Percentiles rank a stretch among this genome's conserved stretches.
These are phyloP conservation scores for Eucalyptus caleyi DNA, from an alignment of 345 rosid genomes.

Conservation along the genomic window DNA sequence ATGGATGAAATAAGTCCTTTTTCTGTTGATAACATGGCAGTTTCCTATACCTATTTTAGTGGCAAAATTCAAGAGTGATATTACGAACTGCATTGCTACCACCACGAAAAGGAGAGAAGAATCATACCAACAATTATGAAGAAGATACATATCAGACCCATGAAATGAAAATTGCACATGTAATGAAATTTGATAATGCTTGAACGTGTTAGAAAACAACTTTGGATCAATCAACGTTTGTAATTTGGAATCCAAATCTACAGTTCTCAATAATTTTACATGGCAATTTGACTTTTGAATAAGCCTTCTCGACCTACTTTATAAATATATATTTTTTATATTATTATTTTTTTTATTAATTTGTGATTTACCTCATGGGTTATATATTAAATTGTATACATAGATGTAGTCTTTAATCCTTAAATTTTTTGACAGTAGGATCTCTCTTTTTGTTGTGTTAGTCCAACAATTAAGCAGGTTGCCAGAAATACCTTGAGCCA, in stretches of 20 bases:
- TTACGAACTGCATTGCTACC: not conserved
- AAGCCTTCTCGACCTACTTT: not conserved
- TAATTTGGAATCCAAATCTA: not conserved
- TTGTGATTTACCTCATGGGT: not conserved
- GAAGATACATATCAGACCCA: not conserved
- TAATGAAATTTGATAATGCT: not conserved
- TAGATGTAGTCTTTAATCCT: not conserved
- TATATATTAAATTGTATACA: not conserved
- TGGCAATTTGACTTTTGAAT: not conserved
- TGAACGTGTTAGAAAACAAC: not conserved
- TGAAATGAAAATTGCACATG: not conserved
- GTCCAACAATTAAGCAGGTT: not conserved
- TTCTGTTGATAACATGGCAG: not conserved
- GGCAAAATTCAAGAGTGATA: not conserved
- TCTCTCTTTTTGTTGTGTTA: not conserved
- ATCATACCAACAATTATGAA: not conserved
- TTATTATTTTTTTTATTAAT: not conserved
- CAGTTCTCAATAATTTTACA: not conserved
- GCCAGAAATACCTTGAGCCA: not conserved
- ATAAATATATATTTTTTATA: not conserved
- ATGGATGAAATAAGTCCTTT: not conserved
- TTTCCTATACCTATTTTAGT: not conserved
- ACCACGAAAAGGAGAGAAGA: not conserved
- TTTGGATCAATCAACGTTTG: not conserved
- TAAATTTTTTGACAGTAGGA: not conserved